A percentile compares a stretch with the other conserved stretches of the same genome.
These are phyloP conservation scores for Penicillium subrubescens DNA, from an alignment of 495 filamentous ascomycete genomes.

Conservation along the genomic window DNA sequence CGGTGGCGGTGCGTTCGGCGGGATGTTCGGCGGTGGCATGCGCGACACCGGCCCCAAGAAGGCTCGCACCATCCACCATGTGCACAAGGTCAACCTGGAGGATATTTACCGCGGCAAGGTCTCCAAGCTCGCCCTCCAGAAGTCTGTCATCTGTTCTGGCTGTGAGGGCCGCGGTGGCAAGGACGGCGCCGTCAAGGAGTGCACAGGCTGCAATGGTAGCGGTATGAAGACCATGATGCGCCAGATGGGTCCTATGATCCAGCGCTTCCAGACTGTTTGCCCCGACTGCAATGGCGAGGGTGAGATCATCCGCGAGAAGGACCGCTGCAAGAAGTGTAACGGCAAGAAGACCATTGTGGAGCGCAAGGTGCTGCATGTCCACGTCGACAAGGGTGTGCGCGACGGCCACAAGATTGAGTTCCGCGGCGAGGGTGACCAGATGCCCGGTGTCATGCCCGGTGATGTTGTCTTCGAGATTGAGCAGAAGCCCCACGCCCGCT, in stretches of 20 bases:
- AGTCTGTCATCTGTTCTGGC: constrained; percentile 92
- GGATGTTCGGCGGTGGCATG: constrained; percentile 85
- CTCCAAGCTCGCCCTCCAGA: constrained; percentile 95
- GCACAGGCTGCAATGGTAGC: constrained; percentile 83
- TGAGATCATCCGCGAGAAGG: constrained; percentile 93
- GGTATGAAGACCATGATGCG: constrained; percentile 99
- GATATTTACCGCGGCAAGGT: constrained; percentile 98
- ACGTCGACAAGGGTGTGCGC: constrained; percentile 92
- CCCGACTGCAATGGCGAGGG: constrained; percentile 97
- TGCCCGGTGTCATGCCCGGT: constrained; percentile 86
- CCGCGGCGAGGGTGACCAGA: constrained; percentile 94
- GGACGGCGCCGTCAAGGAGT: constrained; percentile 93
- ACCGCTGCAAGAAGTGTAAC: constrained; percentile 89
- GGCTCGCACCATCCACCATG: constrained; percentile 94
- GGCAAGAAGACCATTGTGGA: constrained; percentile 98
- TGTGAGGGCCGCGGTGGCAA: constrained; percentile 97
- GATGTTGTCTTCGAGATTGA: constrained; percentile 98
- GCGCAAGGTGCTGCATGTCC: constrained; percentile 96
- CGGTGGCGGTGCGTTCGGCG: constrained; percentile 76
- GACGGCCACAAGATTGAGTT: constrained; percentile 95
- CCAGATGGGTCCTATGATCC: constrained; percentile 99
- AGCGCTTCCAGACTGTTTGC: constrained; percentile 99
- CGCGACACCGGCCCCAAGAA: constrained; percentile 85
- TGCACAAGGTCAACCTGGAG: constrained; percentile 96
- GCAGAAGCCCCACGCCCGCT: constrained; percentile 93